Evolutionary conservation across 148 eudicot species (phyloP).

Genomic region (Vaccinium darrowii): DNA sequence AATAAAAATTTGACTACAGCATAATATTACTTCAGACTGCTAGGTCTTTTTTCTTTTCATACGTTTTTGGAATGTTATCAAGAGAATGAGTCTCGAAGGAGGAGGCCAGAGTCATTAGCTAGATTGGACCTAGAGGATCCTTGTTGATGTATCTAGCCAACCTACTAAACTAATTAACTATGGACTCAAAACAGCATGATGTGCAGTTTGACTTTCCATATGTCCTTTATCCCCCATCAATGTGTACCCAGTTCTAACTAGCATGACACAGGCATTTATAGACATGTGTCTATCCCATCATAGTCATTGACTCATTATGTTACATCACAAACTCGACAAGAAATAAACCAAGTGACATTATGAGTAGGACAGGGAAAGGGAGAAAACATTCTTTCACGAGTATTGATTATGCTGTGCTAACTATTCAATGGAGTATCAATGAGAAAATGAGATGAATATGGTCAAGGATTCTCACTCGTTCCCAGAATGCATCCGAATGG

Average conservation of each 20-base stretch:
- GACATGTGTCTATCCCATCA: background rate
- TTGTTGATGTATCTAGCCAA: background rate
- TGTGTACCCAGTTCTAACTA: background rate
- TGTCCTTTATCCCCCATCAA: background rate
- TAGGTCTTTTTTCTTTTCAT: background rate
- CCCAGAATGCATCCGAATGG: slow-evolving; percentile 87
- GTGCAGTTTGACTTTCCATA: background rate
- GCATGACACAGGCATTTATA: background rate
- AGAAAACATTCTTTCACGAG: background rate
- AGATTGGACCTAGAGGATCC: background rate
- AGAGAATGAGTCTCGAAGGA: background rate
- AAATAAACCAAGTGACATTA: background rate
- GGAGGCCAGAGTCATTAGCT: background rate
- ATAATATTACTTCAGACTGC: background rate
- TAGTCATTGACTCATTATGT: background rate
- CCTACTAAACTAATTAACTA: background rate
- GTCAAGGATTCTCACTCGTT: slow-evolving; percentile 62
- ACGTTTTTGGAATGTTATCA: background rate
- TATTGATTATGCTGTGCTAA: background rate
- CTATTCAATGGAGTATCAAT: background rate
- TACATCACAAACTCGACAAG: background rate
- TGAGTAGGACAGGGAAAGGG: background rate
- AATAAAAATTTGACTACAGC: background rate
- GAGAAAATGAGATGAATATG: slow-evolving; percentile 13
- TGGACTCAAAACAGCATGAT: background rate